A percentile compares a stretch with the other conserved stretches of the same genome.
Conservation (phyloP, 495 filamentous ascomycete species). For the Xylaria longipes region DNA sequence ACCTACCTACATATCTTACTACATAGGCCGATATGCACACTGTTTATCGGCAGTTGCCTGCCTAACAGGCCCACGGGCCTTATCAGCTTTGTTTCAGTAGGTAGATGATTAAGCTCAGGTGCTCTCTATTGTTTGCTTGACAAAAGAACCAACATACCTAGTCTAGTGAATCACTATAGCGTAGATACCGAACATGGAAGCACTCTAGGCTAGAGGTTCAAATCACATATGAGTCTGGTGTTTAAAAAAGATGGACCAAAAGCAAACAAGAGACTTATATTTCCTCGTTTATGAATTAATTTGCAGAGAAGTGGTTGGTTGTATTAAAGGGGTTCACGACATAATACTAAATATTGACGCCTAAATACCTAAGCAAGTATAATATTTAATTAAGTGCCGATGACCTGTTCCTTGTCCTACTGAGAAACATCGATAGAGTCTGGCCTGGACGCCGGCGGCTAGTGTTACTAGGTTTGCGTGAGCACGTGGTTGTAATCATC, state of each 20-base stretch:
- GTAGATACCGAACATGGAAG: too few species aligned
- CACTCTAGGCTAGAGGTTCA: neutral
- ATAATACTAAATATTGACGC: too few species aligned
- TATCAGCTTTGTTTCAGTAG: too few species aligned
- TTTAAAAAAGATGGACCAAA: neutral
- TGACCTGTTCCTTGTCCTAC: neutral
- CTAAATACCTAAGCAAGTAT: too few species aligned
- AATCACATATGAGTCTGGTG: neutral
- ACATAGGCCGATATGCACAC: neutral
- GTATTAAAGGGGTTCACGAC: too few species aligned
- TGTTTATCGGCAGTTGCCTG: neutral
- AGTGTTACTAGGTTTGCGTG: neutral
- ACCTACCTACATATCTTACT: neutral
- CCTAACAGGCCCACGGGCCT: neutral
- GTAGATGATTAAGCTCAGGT: too few species aligned
- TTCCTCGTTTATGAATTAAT: neutral
- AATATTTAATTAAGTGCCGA: neutral
- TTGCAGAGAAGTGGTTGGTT: too few species aligned
- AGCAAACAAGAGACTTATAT: neutral
- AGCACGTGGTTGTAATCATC: neutral
- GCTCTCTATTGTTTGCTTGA: too few species aligned
- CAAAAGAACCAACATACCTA: too few species aligned
- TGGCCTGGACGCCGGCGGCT: neutral
- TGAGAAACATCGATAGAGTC: too few species aligned
- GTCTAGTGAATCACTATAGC: too few species aligned